Conservation (phyloP, 208 protist genomes). For the Trypanosoma cruzi region DNA sequence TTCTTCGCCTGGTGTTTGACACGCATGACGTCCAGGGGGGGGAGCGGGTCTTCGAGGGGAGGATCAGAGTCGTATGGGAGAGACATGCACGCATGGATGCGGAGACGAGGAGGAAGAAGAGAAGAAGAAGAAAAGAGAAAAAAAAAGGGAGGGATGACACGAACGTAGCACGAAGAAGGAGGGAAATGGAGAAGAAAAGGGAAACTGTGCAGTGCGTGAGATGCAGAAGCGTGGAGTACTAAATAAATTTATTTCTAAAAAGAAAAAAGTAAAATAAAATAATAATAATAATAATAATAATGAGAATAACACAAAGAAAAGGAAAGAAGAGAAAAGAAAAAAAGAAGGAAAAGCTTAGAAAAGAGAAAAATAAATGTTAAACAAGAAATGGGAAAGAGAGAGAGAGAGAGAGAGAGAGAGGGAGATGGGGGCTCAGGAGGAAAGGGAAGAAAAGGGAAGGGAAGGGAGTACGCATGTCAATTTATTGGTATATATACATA, state of each 20-base stretch:
- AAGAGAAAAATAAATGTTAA: not conserved
- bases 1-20: too few species aligned
- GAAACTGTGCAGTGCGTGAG: not conserved
- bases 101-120: constrained; percentile 3
- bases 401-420: not conserved
- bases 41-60: too few species aligned
- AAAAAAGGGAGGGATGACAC: constrained; percentile 6
- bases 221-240: not conserved
- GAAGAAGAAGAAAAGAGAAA: constrained; percentile 1
- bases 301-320: not conserved
- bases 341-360: not conserved
- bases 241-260: too few species aligned
- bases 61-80: not conserved
- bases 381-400: not conserved
- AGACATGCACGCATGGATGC: not conserved
- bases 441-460: not conserved
- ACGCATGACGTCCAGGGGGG: too few species aligned
- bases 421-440: not conserved
- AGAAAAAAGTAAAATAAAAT: too few species aligned
- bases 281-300: too few species aligned
- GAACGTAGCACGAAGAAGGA: constrained; percentile 9
- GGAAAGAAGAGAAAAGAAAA: constrained; percentile 19
- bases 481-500: not conserved
- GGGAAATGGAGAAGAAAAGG: not conserved
- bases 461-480: not conserved